Conservation (phyloP, 2,329 filamentous ascomycete species). For the Calonectria montana region DNA sequence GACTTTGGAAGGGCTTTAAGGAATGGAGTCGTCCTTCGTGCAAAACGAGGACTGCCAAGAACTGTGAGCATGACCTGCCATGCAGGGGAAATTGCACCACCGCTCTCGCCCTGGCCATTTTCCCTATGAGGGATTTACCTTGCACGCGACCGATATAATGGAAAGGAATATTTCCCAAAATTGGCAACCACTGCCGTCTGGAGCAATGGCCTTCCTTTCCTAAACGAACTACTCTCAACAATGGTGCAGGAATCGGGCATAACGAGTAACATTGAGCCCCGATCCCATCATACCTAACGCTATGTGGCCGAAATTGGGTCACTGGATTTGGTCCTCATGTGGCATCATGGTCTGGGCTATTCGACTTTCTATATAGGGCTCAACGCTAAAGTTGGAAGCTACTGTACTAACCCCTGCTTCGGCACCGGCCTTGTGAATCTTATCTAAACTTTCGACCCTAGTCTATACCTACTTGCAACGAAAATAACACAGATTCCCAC, state of each 20-base stretch:
- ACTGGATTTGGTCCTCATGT: too few relatives aligned
- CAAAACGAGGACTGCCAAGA: background rate
- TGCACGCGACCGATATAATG: background rate
- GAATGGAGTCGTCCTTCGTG: background rate
- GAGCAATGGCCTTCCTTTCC: background rate
- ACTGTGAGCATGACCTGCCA: background rate
- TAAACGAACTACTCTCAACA: background rate
- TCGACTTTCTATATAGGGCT: background rate
- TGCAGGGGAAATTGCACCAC: background rate
- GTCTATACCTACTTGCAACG: background rate
- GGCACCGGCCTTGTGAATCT: conserved; percentile 9
- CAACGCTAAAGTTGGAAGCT: background rate
- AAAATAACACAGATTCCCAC: background rate
- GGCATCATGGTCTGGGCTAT: background rate
- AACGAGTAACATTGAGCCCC: too few relatives aligned
- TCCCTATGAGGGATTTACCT: background rate
- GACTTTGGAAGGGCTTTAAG: background rate
- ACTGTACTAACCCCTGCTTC: background rate
- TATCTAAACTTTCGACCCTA: background rate
- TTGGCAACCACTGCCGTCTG: background rate
- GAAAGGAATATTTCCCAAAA: background rate
- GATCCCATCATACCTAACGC: too few relatives aligned
- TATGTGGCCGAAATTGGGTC: background rate
- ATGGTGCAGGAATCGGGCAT: background rate
- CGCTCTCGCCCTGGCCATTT: background rate